These are phyloP conservation scores for Chiua virens DNA, from an alignment of 768 basidiomycete genomes.

Conservation along the genomic window DNA sequence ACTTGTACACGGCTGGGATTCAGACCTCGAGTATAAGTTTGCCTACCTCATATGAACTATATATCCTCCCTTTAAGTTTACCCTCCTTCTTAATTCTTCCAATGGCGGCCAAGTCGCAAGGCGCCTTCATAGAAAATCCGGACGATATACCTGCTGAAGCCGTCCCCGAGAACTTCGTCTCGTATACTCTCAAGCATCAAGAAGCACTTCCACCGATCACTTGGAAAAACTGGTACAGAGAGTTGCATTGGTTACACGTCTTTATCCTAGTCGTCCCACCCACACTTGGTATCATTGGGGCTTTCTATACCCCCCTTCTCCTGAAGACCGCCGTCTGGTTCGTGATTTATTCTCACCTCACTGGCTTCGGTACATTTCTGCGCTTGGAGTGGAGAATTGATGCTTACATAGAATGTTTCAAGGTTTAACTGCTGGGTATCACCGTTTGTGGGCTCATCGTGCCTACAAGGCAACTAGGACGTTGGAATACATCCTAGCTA, in stretches of 20 bases:
- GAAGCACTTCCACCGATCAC: constrained; percentile 69
- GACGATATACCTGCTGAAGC: constrained; percentile 45
- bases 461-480: constrained; percentile 89
- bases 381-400: neutral
- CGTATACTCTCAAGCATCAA: constrained; percentile 66
- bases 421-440: constrained; percentile 94
- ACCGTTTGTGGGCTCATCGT: constrained; percentile 96
- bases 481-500: constrained; percentile 81
- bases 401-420: constrained; percentile 26
- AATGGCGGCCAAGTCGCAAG: too few relatives aligned
- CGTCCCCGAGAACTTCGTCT: constrained; percentile 83
- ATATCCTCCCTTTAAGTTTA: too few relatives aligned
- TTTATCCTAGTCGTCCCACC: constrained; percentile 74
- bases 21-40: too few relatives aligned
- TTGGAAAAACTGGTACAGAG: constrained; percentile 54
- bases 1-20: too few relatives aligned
- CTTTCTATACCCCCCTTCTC: constrained; percentile 59
- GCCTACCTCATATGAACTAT: too few relatives aligned
- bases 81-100: too few relatives aligned
- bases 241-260: constrained; percentile 79
- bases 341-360: constrained; percentile 70
- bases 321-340: constrained; percentile 72
- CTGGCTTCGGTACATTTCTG: constrained; percentile 80
- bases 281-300: constrained; percentile 69
- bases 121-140: constrained; percentile 19